Evolutionary conservation across 78 protist genomes (phyloP), one percentile per base, ranked within the genome.

Genomic region (Dictyostelium firmibasis): DNA sequence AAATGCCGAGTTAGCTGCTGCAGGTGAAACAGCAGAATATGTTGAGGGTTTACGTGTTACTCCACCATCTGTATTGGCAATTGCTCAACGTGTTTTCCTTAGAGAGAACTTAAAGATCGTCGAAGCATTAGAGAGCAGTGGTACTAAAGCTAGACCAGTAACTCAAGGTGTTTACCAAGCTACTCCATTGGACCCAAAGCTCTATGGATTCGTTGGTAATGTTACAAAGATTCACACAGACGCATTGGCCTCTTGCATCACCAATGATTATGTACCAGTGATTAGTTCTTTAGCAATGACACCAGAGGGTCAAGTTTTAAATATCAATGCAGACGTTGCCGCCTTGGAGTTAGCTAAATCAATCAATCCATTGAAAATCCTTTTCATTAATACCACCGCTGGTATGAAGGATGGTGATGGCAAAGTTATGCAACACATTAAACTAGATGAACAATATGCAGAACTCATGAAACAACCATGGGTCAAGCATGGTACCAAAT

Each of bases 11-110:
- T 77, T 96, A 8, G 85, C 83, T 31, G 79, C 83, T 5, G 92
- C 86, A 14, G 91, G 91, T 53, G 85, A 86, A 29, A 81, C 85
- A 82, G 83, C 97, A 23, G 96, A 82, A 44, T 96, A 92, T 75
- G 91, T 83, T 27, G 96, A 95, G n/a, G 97, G 97, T 50, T 70
- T 96, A 27, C 92, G 97, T 67, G 96, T 92, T 23, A 96, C 97
- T 23, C 94, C 91, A 64, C 76, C 91, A 41, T 43, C 25, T 5
- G 95, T 94, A 4, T 92, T 96, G 84, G 84, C 86, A 25, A 92
- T 92, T 70, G 97, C 97, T 7, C 96, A 86, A 70, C 60, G 93
- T 35, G 94, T 91, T 18, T 91, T 91, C n/a, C 4, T 64, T 0
- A 70, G 96, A 50, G 96, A 91, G 85, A 91, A 91, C 36, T 36